Evolutionary conservation across 73 alveolate genomes (phyloP).

Genomic region (Symbiodinium pilosum): DNA sequence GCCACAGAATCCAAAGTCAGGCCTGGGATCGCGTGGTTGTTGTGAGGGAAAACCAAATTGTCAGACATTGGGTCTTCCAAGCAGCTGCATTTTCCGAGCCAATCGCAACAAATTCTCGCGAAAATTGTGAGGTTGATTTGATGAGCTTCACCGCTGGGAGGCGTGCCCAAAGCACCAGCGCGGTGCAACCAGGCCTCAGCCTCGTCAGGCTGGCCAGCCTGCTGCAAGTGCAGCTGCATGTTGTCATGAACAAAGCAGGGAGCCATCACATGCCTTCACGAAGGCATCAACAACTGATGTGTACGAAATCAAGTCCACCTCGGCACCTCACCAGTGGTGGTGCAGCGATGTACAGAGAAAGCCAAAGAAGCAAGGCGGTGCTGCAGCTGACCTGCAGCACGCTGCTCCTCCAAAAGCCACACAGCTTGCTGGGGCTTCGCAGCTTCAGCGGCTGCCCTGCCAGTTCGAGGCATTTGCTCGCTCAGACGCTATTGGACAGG

Average conservation of each 20-base stretch:
- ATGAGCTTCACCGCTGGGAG: too few species aligned
- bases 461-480: neutral
- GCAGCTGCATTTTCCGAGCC: too few species aligned
- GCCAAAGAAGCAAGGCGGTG: too few species aligned
- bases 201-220: conserved; percentile 69
- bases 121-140: too few species aligned
- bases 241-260: neutral
- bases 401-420: conserved; percentile 23
- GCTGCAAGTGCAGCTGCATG: neutral
- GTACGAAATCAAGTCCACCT: neutral
- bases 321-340: neutral
- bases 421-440: conserved; percentile 44
- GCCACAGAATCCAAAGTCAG: neutral
- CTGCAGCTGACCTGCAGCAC: neutral
- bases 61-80: too few species aligned
- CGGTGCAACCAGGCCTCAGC: conserved; percentile 14
- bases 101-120: too few species aligned
- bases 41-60: too few species aligned
- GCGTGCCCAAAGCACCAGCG: neutral
- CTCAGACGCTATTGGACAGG: neutral
- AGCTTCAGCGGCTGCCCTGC: conserved; percentile 82
- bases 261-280: conserved; percentile 6
- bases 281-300: conserved; percentile 53
- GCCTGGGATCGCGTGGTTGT: too few species aligned
- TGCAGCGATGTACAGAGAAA: neutral